Evolutionary conservation across 768 basidiomycete species (phyloP).

Genomic region (Kwoniella sp.): DNA sequence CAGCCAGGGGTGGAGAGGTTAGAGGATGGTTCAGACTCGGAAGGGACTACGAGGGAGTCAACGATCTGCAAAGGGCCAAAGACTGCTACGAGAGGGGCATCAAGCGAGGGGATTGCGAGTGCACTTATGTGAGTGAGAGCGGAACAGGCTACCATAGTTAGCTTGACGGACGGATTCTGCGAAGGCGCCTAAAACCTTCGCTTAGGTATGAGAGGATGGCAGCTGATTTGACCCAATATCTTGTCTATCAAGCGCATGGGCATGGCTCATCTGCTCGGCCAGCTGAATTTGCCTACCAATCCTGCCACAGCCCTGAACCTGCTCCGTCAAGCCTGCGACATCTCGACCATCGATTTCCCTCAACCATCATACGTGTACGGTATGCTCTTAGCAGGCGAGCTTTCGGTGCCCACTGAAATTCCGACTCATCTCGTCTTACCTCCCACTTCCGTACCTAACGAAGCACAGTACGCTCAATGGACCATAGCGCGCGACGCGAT

Average conservation of each 20-base stretch:
- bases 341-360: conserved; percentile 73
- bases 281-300: conserved; percentile 68
- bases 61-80: conserved; percentile 70
- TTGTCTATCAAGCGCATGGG: conserved; percentile 79
- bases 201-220: conserved; percentile 8
- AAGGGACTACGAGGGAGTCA: conserved; percentile 83
- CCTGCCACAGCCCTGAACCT: conserved; percentile 68
- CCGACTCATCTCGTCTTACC: conserved; percentile 63
- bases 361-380: conserved; percentile 71
- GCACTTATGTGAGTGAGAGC: conserved; percentile 68
- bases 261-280: conserved; percentile 87
- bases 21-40: conserved; percentile 92
- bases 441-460: conserved; percentile 56
- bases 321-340: conserved; percentile 74
- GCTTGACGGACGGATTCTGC: too few species aligned
- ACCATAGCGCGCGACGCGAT: conserved; percentile 75
- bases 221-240: too few species aligned
- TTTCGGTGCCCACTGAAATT: conserved; percentile 65
- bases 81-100: conserved; percentile 87
- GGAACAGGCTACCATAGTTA: conserved; percentile 20
- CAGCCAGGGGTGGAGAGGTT: conserved; percentile 74
- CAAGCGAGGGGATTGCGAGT: conserved; percentile 72
- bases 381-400: conserved; percentile 82
- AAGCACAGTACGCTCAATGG: conserved; percentile 50
- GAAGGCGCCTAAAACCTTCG: background rate